Base-by-base conservation (phyloP, 306 rosid genomes). In the Fragaria vesca region DNA sequence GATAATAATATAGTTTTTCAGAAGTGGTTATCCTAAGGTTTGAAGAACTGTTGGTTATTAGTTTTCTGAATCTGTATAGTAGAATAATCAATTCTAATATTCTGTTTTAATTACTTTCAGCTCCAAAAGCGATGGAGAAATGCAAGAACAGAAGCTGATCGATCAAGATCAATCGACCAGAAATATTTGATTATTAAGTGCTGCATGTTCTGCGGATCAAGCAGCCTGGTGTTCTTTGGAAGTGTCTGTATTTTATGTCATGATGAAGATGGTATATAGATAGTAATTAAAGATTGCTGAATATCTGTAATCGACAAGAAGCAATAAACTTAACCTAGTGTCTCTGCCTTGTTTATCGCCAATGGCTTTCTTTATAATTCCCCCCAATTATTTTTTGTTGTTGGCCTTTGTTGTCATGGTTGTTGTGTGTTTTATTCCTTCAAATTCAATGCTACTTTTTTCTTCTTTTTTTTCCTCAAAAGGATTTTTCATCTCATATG, bases 81-180 rank as follows among this genome's bases (percentile, higher is more conserved):
- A 61, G 21, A 55, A 12, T 32, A 8, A 43, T 32, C 40, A 18
- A 12, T 18, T 9, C 24, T 32, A 46, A 16, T 42, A 42, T 60
- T 58, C 13, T 74, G 20, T 16, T 79, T 72, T 7, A 6, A 66
- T n/a, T 40, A 55, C 43, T 86, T 88, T 18, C 97, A 95, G 98
- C 98, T 61, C 98, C 97, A 77, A 89, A 92, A 81, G 98, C 98
- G 71, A 88, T 95, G 98, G 97, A 95, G 80, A 95, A 95, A 89
- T 92, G 98, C 97, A 95, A 91, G 85, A 88, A 82, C 93, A 90
- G 98, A 87, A 91, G 97, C 97, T 95, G 89, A 93, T 66, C 6
- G 48, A 34, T 63, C 12, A 63, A 20, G 57, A 75, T 58, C 42
- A 52, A 74, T 58, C 54, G 21, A 45, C 28, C 18, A 3, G 58